Percentiles rank a stretch among this genome's conserved stretches.
Evolutionary conservation across 441 rosid species (phyloP).

Genomic region (Adansonia madagascariensis): DNA sequence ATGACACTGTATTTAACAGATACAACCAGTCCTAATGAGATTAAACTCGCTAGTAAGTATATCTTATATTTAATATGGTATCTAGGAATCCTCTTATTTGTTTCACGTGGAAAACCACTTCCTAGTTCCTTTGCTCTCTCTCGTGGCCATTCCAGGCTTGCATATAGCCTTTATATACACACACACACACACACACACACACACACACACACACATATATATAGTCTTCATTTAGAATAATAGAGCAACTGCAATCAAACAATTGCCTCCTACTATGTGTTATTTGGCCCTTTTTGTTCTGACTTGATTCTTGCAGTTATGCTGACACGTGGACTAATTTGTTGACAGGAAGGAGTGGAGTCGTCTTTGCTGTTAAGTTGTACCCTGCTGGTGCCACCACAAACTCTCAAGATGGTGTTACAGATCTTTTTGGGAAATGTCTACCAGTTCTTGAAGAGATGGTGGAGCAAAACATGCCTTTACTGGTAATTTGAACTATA

Average conservation of each 20-base stretch:
- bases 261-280: background rate
- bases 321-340: background rate
- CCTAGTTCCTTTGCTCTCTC: background rate
- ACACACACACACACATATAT: too few relatives aligned
- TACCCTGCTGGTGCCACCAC: slow-evolving; percentile 99
- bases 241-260: background rate
- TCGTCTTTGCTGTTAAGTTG: slow-evolving; percentile 83
- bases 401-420: slow-evolving; percentile 94
- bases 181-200: too few relatives aligned
- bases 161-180: too few relatives aligned
- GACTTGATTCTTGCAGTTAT: slow-evolving; percentile 16
- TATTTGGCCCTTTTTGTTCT: background rate
- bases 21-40: slow-evolving; percentile 70
- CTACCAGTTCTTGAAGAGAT: slow-evolving; percentile 86
- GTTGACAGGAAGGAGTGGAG: slow-evolving; percentile 72
- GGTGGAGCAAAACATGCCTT: slow-evolving; percentile 83
- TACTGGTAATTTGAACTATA: slow-evolving; percentile 58
- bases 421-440: slow-evolving; percentile 85
- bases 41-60: slow-evolving; percentile 74
- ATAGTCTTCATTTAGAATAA: background rate
- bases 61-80: slow-evolving; percentile 11
- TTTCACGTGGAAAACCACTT: background rate
- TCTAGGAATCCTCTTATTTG: background rate
- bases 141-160: background rate
- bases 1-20: slow-evolving; percentile 90